A percentile compares a stretch with the other conserved stretches of the same genome.
These are phyloP conservation scores for Eruca vesicaria DNA, from an alignment of 441 rosid species.

Conservation along the genomic window DNA sequence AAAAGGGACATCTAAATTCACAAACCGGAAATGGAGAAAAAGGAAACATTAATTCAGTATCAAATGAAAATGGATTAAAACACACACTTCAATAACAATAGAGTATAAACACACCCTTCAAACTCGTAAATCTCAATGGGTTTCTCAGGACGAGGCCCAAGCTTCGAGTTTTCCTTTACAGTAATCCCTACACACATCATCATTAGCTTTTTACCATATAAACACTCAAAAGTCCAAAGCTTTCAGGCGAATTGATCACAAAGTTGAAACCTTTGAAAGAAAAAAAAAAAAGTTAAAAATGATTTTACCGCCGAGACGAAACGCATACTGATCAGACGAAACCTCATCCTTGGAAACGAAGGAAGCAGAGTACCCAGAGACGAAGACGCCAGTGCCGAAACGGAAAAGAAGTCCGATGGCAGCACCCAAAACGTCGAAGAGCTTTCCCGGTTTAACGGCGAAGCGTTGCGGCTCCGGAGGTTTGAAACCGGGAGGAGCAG, in stretches of 20 bases:
- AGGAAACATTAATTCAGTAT: conserved; percentile 27
- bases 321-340: conserved; percentile 72
- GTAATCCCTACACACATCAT: conserved; percentile 64
- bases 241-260: background rate
- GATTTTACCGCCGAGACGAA: conserved; percentile 67
- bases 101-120: conserved; percentile 59
- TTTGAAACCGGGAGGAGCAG: conserved; percentile 75
- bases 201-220: background rate
- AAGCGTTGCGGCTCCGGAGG: conserved; percentile 76
- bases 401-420: conserved; percentile 71
- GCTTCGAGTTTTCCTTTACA: conserved; percentile 72
- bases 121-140: conserved; percentile 95
- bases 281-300: too few species aligned
- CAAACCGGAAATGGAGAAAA: conserved; percentile 32
- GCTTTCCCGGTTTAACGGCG: conserved; percentile 58
- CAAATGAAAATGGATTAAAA: background rate
- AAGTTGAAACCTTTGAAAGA: background rate
- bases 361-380: conserved; percentile 86
- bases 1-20: conserved; percentile 80
- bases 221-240: background rate
- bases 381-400: conserved; percentile 78
- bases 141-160: conserved; percentile 89
- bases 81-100: background rate
- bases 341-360: conserved; percentile 66
- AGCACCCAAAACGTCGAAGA: conserved; percentile 61